Percentiles rank a stretch among this genome's conserved stretches.
Evolutionary conservation across 2,329 filamentous ascomycete genomes (phyloP).

Genomic region (Exophiala dermatitidis): DNA sequence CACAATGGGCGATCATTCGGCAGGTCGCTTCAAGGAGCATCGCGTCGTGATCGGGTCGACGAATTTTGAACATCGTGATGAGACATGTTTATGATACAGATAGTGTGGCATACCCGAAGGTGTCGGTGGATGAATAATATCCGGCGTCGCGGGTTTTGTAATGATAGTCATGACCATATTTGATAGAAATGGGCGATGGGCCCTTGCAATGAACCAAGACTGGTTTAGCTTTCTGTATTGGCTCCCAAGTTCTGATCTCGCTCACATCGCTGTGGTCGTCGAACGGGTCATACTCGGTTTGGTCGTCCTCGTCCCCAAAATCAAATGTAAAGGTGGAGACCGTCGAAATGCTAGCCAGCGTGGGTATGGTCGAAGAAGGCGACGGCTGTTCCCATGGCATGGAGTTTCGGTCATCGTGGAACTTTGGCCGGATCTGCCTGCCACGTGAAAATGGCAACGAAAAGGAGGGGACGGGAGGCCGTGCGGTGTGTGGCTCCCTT

Average conservation of each 20-base stretch:
- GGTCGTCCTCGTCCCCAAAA: conserved; percentile 7
- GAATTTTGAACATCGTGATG: neutral
- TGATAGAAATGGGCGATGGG: conserved; percentile 13
- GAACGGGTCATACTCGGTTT: conserved; percentile 14
- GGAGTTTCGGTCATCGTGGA: neutral
- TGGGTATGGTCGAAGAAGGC: conserved; percentile 9
- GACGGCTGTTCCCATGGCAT: conserved; percentile 1
- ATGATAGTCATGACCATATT: conserved; percentile 8
- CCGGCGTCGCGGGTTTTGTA: neutral
- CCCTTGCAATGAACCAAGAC: conserved; percentile 14
- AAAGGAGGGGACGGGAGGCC: conserved; percentile 12
- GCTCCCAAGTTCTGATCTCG: conserved; percentile 13
- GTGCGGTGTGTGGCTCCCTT: neutral
- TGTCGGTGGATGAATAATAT: neutral
- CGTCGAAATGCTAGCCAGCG: conserved; percentile 16
- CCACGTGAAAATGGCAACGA: conserved; percentile 14
- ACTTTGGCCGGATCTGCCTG: conserved; percentile 9
- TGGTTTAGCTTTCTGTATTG: conserved; percentile 14
- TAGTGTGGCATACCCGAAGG: neutral
- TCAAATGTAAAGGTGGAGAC: conserved; percentile 16
- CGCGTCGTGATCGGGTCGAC: neutral
- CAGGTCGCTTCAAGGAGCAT: neutral
- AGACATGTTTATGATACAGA: neutral
- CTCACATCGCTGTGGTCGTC: conserved; percentile 6
- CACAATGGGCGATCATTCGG: neutral